These are phyloP conservation scores for Simmondsia chinensis DNA, from an alignment of 148 eudicot species.

Conservation along the genomic window DNA sequence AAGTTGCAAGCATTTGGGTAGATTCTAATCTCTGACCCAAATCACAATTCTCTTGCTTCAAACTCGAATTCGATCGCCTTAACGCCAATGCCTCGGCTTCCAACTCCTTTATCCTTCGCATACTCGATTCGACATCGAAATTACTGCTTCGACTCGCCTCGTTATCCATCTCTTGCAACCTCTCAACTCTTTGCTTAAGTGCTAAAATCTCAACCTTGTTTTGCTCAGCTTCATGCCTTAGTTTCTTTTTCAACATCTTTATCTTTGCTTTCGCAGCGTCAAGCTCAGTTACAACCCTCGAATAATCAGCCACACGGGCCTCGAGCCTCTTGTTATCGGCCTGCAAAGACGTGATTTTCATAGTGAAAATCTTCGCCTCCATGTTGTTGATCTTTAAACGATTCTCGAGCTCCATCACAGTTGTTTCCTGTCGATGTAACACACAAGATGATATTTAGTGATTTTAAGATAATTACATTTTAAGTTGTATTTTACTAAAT, in stretches of 20 bases:
- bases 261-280: slow-evolving; percentile 69
- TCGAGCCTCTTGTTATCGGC: slow-evolving; percentile 56
- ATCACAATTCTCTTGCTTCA: slow-evolving; percentile 49
- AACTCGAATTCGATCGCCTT: too few relatives aligned
- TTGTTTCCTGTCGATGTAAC: too few relatives aligned
- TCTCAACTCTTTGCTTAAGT: slow-evolving; percentile 54
- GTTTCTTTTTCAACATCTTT: slow-evolving; percentile 53
- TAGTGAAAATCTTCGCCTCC: slow-evolving; percentile 54
- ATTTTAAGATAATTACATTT: too few relatives aligned
- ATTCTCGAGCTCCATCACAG: slow-evolving; percentile 64
- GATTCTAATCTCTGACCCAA: slow-evolving; percentile 55
- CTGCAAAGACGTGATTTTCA: slow-evolving; percentile 59
- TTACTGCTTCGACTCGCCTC: too few relatives aligned
- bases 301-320: too few relatives aligned
- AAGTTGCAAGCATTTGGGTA: slow-evolving; percentile 51
- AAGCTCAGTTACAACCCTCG: too few relatives aligned
- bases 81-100: slow-evolving; percentile 55
- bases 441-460: too few relatives aligned
- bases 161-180: too few relatives aligned
- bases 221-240: slow-evolving; percentile 49
- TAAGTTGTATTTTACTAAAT: too few relatives aligned
- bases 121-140: slow-evolving; percentile 15
- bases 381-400: slow-evolving; percentile 50
- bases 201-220: slow-evolving; percentile 51
- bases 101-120: slow-evolving; percentile 33